These are phyloP conservation scores for Lagerstroemia speciosa DNA, from an alignment of 345 rosid species.

Conservation along the genomic window DNA sequence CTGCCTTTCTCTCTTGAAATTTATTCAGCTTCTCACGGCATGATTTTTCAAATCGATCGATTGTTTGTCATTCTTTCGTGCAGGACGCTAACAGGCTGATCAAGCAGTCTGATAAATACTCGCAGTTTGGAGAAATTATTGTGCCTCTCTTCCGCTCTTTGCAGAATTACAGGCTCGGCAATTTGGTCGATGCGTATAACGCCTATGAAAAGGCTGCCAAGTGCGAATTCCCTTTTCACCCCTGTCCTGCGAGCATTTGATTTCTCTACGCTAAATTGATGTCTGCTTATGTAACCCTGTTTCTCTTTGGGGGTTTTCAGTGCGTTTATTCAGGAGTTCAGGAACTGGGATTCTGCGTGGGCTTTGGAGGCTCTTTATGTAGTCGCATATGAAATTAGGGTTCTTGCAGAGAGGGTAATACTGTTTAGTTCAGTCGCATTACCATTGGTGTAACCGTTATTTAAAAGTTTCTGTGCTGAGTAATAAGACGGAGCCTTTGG, in stretches of 20 bases:
- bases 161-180: constrained; percentile 57
- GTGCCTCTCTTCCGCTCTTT: constrained; percentile 65
- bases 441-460: not conserved
- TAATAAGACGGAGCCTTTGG: not conserved
- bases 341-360: constrained; percentile 98
- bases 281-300: not conserved
- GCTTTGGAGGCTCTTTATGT: constrained; percentile 82
- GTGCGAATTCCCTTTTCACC: constrained; percentile 23
- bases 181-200: constrained; percentile 64
- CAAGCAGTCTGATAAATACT: constrained; percentile 65
- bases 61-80: constrained; percentile 3
- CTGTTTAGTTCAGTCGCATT: not conserved
- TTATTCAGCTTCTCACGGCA: not conserved
- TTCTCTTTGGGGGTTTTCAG: constrained; percentile 21
- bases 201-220: constrained; percentile 81
- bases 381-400: constrained; percentile 81
- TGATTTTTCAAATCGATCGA: too few relatives aligned
- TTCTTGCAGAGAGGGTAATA: constrained; percentile 88
- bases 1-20: not conserved
- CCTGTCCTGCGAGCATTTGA: not conserved
- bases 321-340: constrained; percentile 92
- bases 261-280: not conserved
- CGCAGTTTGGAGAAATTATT: constrained; percentile 58
- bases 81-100: constrained; percentile 73
- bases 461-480: not conserved